Evolutionary conservation across 108 stramenopile genomes (phyloP).

Genomic region (Pseudonitzschia delicatissima): DNA sequence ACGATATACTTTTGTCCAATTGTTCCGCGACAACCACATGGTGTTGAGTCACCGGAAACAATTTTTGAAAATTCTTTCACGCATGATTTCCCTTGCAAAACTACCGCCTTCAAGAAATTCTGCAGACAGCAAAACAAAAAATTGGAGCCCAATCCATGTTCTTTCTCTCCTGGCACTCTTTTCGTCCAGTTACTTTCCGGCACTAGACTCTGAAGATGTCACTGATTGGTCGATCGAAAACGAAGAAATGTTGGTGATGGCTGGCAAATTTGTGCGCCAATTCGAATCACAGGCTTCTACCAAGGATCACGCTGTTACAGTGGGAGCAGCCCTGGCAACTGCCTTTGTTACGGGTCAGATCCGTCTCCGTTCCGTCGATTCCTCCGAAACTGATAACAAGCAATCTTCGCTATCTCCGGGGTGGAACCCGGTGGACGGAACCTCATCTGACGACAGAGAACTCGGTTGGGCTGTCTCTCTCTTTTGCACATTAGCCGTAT

Average conservation of each 20-base stretch:
- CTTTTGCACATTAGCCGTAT: slow-evolving; percentile 36
- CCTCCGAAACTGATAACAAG: background rate
- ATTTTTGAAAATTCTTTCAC: slow-evolving; percentile 1
- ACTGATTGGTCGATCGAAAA: slow-evolving; percentile 28
- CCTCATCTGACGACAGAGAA: slow-evolving; percentile 31
- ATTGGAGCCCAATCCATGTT: slow-evolving; percentile 25
- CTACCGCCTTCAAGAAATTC: background rate
- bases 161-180: slow-evolving; percentile 12
- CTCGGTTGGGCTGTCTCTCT: slow-evolving; percentile 41
- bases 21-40: background rate
- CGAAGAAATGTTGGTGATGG: slow-evolving; percentile 20
- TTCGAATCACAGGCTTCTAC: background rate
- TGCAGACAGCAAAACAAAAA: background rate
- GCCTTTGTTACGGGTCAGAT: slow-evolving; percentile 35
- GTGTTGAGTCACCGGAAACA: slow-evolving; percentile 13
- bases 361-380: background rate
- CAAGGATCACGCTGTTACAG: background rate
- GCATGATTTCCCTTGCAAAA: background rate
- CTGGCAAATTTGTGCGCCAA: slow-evolving; percentile 6
- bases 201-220: slow-evolving; percentile 9
- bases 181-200: slow-evolving; percentile 22
- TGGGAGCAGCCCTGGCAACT: slow-evolving; percentile 27
- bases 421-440: slow-evolving; percentile 45
- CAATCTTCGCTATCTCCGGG: background rate
- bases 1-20: slow-evolving; percentile 32